Conservation (phyloP, 1,284 basidiomycete genomes). For the Flammula alnicola region DNA sequence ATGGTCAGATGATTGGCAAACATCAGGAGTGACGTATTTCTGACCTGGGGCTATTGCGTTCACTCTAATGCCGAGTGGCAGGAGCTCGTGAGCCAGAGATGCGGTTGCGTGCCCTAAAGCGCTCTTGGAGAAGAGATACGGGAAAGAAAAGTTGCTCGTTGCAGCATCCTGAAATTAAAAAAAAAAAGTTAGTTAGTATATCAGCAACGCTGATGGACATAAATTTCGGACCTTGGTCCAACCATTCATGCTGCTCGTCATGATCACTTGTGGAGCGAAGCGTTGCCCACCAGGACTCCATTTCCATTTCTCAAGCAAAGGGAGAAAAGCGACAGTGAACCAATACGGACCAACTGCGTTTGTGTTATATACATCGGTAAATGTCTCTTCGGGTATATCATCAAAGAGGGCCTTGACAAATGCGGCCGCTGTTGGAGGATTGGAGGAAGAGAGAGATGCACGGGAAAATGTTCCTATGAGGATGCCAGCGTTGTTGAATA, state of each 20-base stretch:
- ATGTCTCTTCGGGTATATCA: conserved; percentile 3
- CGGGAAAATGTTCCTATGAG: not conserved
- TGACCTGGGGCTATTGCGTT: conserved; percentile 13
- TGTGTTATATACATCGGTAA: conserved; percentile 5
- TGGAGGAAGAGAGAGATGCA: not conserved
- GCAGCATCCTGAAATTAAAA: conserved; percentile 14
- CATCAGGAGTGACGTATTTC: no score
- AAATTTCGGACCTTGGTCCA: conserved; percentile 16
- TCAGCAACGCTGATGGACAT: no score
- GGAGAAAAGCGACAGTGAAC: conserved; percentile 8
- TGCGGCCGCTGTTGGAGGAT: conserved; percentile 4
- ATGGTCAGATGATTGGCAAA: no score
- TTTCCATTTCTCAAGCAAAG: conserved; percentile 13
- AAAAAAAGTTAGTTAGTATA: no score
- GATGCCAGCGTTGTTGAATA: conserved; percentile 15
- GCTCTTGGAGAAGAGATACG: conserved; percentile 13
- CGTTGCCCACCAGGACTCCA: conserved; percentile 1
- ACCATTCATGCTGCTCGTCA: conserved; percentile 16
- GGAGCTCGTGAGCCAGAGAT: conserved; percentile 8
- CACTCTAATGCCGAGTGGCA: conserved; percentile 10
- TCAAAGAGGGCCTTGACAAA: conserved; percentile 11
- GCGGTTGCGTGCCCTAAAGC: conserved; percentile 9
- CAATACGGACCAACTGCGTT: conserved; percentile 13
- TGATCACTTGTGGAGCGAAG: conserved; percentile 8
- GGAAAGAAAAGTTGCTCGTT: conserved; percentile 4